Percentiles rank a stretch among this genome's conserved stretches.
These are phyloP conservation scores for Rhinocladiella mackenziei DNA, from an alignment of 2,329 filamentous ascomycete species.

Conservation along the genomic window DNA sequence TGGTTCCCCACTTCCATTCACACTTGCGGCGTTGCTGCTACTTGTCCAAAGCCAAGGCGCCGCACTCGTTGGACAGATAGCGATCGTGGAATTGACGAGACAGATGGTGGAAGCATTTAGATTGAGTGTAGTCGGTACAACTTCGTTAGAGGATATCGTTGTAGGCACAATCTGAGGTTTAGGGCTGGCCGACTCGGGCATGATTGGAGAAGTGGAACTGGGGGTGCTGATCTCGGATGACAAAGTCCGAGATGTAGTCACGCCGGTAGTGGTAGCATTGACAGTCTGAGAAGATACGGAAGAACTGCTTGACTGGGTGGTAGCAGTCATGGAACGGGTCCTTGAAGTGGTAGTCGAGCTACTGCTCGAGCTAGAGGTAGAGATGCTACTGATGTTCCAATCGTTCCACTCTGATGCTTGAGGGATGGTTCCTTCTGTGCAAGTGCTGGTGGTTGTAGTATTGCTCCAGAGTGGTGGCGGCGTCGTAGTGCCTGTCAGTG, in stretches of 20 bases:
- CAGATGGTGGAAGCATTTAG: slow-evolving; percentile 16
- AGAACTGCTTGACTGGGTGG: background rate
- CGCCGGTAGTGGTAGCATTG: background rate
- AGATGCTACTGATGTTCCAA: slow-evolving; percentile 13
- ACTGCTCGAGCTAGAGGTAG: background rate
- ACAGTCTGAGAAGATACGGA: background rate
- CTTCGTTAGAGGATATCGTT: background rate
- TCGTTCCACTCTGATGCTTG: slow-evolving; percentile 10
- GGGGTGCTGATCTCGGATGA: background rate
- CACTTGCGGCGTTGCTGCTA: background rate
- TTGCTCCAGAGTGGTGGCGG: slow-evolving; percentile 15
- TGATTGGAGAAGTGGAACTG: background rate
- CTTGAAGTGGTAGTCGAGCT: background rate
- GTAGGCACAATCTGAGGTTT: background rate
- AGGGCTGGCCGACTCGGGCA: background rate
- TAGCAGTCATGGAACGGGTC: background rate
- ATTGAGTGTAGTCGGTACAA: slow-evolving; percentile 1
- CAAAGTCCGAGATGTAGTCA: background rate
- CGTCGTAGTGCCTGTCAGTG: background rate
- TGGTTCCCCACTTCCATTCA: background rate
- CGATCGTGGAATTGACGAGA: slow-evolving; percentile 4
- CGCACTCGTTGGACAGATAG: slow-evolving; percentile 1
- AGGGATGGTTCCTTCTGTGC: slow-evolving; percentile 1
- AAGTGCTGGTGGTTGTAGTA: slow-evolving; percentile 4
- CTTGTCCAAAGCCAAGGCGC: slow-evolving; percentile 4